Base-by-base conservation (phyloP, 2,329 filamentous ascomycete genomes). In the Aspergillus ruber region DNA sequence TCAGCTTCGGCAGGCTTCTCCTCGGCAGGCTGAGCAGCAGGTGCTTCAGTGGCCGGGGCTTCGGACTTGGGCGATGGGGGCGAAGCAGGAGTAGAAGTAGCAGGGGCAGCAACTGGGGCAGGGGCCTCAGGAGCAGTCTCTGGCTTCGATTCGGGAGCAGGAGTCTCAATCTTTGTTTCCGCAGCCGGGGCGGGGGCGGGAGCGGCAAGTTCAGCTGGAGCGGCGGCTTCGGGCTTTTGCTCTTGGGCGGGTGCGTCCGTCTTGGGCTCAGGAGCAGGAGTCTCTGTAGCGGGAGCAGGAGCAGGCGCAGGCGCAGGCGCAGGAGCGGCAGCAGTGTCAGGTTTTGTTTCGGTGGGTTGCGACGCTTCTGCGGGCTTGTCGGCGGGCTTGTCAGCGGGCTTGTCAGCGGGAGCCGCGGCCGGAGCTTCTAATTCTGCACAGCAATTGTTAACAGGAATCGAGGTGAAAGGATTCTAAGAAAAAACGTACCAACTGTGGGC, bases 401-500 rank as follows among this genome's bases (percentile, higher is more conserved):
- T 27, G 10, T 27, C 25, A 29, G 46, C 42, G 9, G 42, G 7
- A 17, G 35, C 15, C 17, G 35, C 18, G 3, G 17, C 18, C 2
- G 21, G 21, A 17, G 27, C 40, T 43, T 29, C 42, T 6, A 43
- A 33, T 33, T 43, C 42, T 43, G 13, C 13, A 13, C 21, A 18
- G 5, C 23, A 4, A 32, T 23, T 25, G 23, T 27, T n/a, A 43
- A 13, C 20, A 35, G 13, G 25, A 3, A 13, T 23, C 8, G 18
- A 18, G 18, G 6, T 41, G 18, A 23, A 10, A 29, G 10, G 9
- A 4, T 29, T 12, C 5, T 2, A 29, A 32, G 35, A 4, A 27
- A 27, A 4, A 47, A 50, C 56, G n/a, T 53, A 57, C 54, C 51
- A 39, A 53, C 20, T 46, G 46, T 48, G 21, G 51, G 36, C 15